Conservation (phyloP, 371 early-diverging fungal genomes). For the Haplosporangium sp. region DNA sequence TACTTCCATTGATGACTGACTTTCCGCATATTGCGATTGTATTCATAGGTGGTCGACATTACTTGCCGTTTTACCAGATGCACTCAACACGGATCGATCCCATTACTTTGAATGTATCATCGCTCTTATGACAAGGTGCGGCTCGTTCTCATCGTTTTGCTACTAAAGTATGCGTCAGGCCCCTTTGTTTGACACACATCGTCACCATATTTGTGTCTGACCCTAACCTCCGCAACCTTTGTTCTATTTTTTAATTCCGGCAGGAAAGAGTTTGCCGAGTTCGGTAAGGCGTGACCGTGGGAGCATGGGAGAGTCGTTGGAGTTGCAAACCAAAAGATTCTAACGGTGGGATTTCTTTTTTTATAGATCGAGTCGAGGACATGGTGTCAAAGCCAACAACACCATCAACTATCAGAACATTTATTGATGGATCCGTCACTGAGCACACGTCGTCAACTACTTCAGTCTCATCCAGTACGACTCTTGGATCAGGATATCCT, state of each 20-base stretch:
- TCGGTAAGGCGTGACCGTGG: conserved; percentile 45
- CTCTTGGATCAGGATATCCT: conserved; percentile 52
- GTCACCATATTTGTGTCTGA: no score
- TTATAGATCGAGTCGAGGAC: conserved; percentile 47
- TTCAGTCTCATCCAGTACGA: conserved; percentile 53
- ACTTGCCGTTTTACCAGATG: conserved; percentile 43
- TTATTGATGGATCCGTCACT: conserved; percentile 41
- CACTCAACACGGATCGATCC: conserved; percentile 52
- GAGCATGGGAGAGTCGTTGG: not conserved
- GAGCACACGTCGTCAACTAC: conserved; percentile 47
- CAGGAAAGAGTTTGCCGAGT: conserved; percentile 61
- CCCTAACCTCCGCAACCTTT: no score
- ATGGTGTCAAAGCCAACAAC: conserved; percentile 48
- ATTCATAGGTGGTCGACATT: conserved; percentile 57
- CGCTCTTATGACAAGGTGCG: conserved; percentile 59
- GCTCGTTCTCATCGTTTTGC: not conserved
- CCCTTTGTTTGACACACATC: no score
- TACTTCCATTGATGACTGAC: not conserved
- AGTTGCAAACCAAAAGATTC: not conserved
- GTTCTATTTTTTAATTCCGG: not conserved
- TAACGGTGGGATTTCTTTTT: not conserved
- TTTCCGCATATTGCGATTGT: not conserved
- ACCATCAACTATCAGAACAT: conserved; percentile 48
- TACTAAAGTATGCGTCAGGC: no score
- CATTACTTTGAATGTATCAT: conserved; percentile 61